Percentiles rank a stretch among this genome's conserved stretches.
phyloP scores from a whole-genome alignment of 2,329 filamentous ascomycete species.

The Fusarium abutilonis region DNA sequence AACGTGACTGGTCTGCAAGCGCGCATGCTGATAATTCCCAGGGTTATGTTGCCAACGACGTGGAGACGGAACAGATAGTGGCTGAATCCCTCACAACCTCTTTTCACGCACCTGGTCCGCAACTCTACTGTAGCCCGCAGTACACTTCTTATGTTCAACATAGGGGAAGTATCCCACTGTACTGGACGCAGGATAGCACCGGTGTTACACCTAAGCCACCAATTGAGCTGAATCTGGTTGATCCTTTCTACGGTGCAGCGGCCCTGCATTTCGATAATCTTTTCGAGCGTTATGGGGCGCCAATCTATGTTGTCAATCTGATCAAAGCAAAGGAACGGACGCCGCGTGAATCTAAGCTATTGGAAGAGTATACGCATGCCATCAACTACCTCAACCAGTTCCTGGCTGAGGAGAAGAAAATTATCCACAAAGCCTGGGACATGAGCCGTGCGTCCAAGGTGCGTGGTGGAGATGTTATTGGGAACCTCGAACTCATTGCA shows the following conservation, averaged over 20 bases:
- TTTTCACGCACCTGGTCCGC: constrained; percentile 89
- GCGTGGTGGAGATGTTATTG: constrained; percentile 92
- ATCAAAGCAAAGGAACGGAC: constrained; percentile 89
- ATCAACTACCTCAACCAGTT: constrained; percentile 96
- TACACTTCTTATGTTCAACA: constrained; percentile 98
- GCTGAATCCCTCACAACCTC: constrained; percentile 94
- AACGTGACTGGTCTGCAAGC: not conserved
- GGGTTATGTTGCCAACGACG: constrained; percentile 97
- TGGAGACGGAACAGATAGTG: constrained; percentile 98
- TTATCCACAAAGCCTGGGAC: constrained; percentile 95
- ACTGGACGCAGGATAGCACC: constrained; percentile 97
- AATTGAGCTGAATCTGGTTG: constrained; percentile 93
- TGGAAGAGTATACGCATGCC: constrained; percentile 86
- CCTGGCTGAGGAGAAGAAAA: constrained; percentile 82
- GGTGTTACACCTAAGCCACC: constrained; percentile 96
- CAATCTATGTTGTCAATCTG: constrained; percentile 90
- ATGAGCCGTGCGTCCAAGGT: constrained; percentile 97
- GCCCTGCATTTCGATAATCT: constrained; percentile 95
- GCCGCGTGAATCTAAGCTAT: constrained; percentile 88
- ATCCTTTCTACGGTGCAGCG: constrained; percentile 94
- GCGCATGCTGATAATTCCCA: constrained; percentile 35
- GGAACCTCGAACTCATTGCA: constrained; percentile 87
- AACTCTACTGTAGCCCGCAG: constrained; percentile 85
- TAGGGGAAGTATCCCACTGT: constrained; percentile 92
- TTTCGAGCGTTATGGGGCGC: constrained; percentile 91